These are phyloP conservation scores for Gaeumannomyces sp. DNA, from an alignment of 2,329 filamentous ascomycete genomes.

Conservation along the genomic window DNA sequence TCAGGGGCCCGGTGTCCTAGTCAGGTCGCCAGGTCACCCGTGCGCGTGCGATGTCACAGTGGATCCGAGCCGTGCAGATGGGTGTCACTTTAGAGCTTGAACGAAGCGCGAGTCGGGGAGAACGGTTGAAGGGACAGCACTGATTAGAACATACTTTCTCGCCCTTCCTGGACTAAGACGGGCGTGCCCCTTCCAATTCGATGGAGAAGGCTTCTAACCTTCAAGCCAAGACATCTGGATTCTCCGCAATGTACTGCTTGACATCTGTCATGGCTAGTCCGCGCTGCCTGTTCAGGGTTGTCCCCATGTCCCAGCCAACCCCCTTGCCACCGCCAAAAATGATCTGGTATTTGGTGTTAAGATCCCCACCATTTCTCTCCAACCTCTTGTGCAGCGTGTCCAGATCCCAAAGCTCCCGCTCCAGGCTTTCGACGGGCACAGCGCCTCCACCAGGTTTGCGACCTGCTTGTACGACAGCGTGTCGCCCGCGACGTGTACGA, in stretches of 20 bases:
- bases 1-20: no score
- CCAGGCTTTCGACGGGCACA: constrained; percentile 33
- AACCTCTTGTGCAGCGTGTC: constrained; percentile 39
- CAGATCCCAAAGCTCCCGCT: constrained; percentile 43
- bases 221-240: neutral
- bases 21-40: no score
- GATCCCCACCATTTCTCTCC: constrained; percentile 36
- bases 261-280: constrained; percentile 39
- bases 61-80: no score
- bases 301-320: constrained; percentile 49
- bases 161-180: no score
- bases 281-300: constrained; percentile 46
- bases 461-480: constrained; percentile 51
- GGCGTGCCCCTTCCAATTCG: no score
- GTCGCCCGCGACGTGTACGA: constrained; percentile 56
- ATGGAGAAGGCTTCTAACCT: no score
- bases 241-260: neutral
- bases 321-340: constrained; percentile 55
- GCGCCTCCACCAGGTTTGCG: constrained; percentile 44
- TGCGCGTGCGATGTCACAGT: no score
- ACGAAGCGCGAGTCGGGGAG: no score
- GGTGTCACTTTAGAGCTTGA: no score
- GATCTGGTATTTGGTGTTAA: constrained; percentile 52
- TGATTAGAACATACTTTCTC: no score
- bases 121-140: no score